Evolutionary conservation across 163 green algal species (phyloP).

Genomic region (Picocystis sp.): DNA sequence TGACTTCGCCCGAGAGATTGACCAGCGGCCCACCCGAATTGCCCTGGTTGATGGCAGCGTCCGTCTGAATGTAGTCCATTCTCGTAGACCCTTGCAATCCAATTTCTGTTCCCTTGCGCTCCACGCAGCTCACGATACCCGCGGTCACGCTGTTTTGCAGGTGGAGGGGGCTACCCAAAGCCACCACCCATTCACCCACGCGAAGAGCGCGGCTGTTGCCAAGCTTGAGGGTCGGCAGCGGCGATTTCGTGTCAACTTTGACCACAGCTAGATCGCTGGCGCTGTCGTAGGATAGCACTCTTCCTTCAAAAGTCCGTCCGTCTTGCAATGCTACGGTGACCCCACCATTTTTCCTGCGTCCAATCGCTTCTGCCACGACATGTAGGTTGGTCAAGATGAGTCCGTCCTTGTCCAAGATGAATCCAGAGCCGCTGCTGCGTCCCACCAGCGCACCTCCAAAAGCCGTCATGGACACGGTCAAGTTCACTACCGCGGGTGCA

Average conservation of each 20-base stretch:
- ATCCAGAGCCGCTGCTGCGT: conserved; percentile 27
- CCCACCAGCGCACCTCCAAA: conserved; percentile 16
- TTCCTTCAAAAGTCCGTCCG: conserved; percentile 42
- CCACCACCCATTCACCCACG: conserved; percentile 71
- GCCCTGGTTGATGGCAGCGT: conserved; percentile 57
- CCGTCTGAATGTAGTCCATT: conserved; percentile 75
- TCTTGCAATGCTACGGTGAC: conserved; percentile 35
- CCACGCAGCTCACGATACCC: conserved; percentile 56
- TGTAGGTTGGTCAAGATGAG: conserved; percentile 55
- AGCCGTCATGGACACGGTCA: conserved; percentile 10
- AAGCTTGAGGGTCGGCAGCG: conserved; percentile 29
- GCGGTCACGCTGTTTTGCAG: conserved; percentile 67
- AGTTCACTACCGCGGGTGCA: conserved; percentile 20
- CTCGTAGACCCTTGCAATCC: conserved; percentile 30
- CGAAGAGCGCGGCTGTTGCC: conserved; percentile 20
- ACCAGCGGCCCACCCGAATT: conserved; percentile 60
- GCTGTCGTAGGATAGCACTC: conserved; percentile 26
- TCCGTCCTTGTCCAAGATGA: conserved; percentile 33
- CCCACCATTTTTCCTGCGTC: not conserved
- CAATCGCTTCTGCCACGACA: conserved; percentile 28
- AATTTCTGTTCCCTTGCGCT: conserved; percentile 6
- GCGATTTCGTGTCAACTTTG: conserved; percentile 15
- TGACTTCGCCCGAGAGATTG: conserved; percentile 55
- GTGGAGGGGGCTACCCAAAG: conserved; percentile 60
- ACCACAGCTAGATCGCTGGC: conserved; percentile 48